phyloP scores from a whole-genome alignment of 2,329 filamentous ascomycete species.

The Lachnellula occidentalis region DNA sequence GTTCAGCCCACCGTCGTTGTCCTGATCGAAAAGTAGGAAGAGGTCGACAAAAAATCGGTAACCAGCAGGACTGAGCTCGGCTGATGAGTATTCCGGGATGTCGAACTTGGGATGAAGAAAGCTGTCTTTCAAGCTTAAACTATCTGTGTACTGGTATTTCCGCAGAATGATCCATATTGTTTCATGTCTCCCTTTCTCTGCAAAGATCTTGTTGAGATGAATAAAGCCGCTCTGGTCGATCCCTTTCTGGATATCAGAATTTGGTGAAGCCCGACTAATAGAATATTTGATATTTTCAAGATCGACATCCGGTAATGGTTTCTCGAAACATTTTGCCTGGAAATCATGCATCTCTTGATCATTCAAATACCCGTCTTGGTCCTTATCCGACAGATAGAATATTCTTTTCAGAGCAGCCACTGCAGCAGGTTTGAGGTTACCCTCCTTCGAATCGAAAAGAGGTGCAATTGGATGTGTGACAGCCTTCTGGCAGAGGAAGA shows the following conservation, averaged over 20 bases:
- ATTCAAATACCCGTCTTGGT: constrained; percentile 88
- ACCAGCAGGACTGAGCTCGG: constrained; percentile 86
- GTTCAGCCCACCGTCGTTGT: constrained; percentile 93
- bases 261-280: constrained; percentile 63
- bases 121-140: constrained; percentile 80
- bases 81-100: constrained; percentile 84
- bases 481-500: constrained; percentile 97
- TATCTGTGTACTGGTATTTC: constrained; percentile 95
- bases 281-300: constrained; percentile 86
- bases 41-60: constrained; percentile 98
- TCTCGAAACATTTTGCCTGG: constrained; percentile 87
- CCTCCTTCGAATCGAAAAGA: constrained; percentile 94
- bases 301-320: constrained; percentile 73
- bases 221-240: constrained; percentile 82
- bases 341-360: constrained; percentile 89
- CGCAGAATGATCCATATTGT: constrained; percentile 97
- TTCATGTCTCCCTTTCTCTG: constrained; percentile 94
- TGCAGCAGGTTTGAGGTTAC: constrained; percentile 78
- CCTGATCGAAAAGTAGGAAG: constrained; percentile 91
- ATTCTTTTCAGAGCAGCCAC: constrained; percentile 81
- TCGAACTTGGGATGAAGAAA: constrained; percentile 94
- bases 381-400: constrained; percentile 94
- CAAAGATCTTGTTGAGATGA: constrained; percentile 90
- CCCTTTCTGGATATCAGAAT: constrained; percentile 59
- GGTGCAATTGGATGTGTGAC: constrained; percentile 96